Evolutionary conservation across 306 rosid genomes (phyloP).

Genomic region (Datisca glomerata): DNA sequence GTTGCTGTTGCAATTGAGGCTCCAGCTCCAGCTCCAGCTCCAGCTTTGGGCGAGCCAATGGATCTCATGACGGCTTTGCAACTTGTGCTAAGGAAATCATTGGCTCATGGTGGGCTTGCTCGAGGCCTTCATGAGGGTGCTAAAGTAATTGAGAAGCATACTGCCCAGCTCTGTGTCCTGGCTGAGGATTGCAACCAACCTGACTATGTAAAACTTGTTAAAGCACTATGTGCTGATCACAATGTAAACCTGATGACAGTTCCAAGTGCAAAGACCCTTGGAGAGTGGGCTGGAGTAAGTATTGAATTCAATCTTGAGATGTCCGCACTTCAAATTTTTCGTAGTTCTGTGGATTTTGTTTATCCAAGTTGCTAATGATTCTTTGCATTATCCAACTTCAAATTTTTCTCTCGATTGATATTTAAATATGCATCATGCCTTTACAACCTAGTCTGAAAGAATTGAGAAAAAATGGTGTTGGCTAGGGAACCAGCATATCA

Average conservation of each 20-base stretch:
- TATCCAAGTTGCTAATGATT: no score
- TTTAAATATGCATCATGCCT: no score
- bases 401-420: no score
- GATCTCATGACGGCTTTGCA: slow-evolving; percentile 49
- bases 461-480: no score
- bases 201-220: slow-evolving; percentile 72
- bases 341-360: no score
- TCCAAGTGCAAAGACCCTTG: slow-evolving; percentile 81
- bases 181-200: slow-evolving; percentile 93
- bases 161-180: slow-evolving; percentile 75
- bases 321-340: no score
- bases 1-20: slow-evolving; percentile 24
- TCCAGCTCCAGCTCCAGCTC: slow-evolving; percentile 16
- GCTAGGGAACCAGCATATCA: no score
- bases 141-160: slow-evolving; percentile 67
- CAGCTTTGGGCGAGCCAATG: slow-evolving; percentile 40
- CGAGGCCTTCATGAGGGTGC: slow-evolving; percentile 80
- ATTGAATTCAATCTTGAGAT: background rate
- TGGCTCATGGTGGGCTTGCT: slow-evolving; percentile 77
- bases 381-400: no score
- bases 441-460: no score
- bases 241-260: slow-evolving; percentile 59
- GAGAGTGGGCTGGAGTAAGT: slow-evolving; percentile 98
- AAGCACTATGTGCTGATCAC: slow-evolving; percentile 82
- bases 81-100: slow-evolving; percentile 71